Conservation (phyloP, 495 filamentous ascomycete species). For the Hyaloscypha hepaticicola region DNA sequence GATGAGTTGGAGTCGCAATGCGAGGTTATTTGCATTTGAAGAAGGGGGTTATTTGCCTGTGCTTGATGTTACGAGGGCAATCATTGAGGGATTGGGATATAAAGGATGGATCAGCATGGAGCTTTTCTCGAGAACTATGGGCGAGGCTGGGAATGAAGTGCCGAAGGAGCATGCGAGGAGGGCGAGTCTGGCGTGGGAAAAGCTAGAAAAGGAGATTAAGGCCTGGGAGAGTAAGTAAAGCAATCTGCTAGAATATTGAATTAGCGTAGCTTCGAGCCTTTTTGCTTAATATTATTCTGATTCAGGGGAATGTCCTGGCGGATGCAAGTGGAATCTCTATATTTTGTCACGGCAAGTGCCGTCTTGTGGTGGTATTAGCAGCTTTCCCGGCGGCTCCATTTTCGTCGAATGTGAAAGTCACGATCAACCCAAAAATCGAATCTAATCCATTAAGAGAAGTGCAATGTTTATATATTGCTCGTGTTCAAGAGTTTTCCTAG, state of each 20-base stretch:
- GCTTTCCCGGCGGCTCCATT: too few species aligned
- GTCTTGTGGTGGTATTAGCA: too few species aligned
- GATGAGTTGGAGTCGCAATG: slow-evolving; percentile 82
- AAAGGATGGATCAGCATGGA: slow-evolving; percentile 76
- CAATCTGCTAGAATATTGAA: not conserved
- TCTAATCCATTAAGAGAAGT: too few species aligned
- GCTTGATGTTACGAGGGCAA: slow-evolving; percentile 55
- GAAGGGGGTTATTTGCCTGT: slow-evolving; percentile 73
- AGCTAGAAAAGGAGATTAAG: slow-evolving; percentile 50
- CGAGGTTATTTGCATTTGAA: slow-evolving; percentile 72
- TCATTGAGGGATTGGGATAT: slow-evolving; percentile 60
- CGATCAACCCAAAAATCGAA: too few species aligned
- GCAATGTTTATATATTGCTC: too few species aligned
- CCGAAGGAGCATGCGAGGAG: slow-evolving; percentile 62
- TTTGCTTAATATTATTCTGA: not conserved
- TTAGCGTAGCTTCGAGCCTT: not conserved
- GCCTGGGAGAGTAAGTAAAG: slow-evolving; percentile 26
- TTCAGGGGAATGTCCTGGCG: too few species aligned
- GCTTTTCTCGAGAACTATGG: slow-evolving; percentile 69
- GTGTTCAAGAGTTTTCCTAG: too few species aligned
- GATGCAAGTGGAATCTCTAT: too few species aligned
- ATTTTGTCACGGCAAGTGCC: too few species aligned
- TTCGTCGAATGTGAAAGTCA: too few species aligned
- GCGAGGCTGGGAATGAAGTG: slow-evolving; percentile 49
- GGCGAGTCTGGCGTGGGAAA: slow-evolving; percentile 62